Percentiles rank a stretch among this genome's conserved stretches.
phyloP scores from a whole-genome alignment of 2,329 filamentous ascomycete species.

The Cladosporium halotolerans region DNA sequence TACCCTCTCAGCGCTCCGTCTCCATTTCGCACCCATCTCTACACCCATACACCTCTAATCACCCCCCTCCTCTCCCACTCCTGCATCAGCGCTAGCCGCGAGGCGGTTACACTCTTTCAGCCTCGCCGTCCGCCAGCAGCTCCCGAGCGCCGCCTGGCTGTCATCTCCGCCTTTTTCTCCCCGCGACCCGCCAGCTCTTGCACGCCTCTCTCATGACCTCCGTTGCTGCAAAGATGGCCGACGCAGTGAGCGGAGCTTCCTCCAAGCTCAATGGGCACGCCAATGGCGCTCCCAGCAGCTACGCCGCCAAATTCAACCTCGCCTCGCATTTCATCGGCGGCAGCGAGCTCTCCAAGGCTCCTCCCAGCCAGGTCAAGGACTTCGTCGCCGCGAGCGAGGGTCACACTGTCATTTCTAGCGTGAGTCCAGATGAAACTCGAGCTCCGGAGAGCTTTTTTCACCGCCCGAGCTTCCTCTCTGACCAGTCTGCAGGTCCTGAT shows the following conservation, averaged over 20 bases:
- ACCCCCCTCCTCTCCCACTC: background rate
- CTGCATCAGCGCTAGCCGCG: background rate
- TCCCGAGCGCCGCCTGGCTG: too few relatives aligned
- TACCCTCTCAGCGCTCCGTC: background rate
- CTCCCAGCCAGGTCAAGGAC: constrained; percentile 86
- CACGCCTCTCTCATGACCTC: constrained; percentile 14
- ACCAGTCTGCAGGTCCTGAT: constrained; percentile 69
- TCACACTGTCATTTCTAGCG: constrained; percentile 97
- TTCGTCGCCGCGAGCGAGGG: constrained; percentile 86
- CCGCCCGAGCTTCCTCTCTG: constrained; percentile 8
- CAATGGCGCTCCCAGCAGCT: constrained; percentile 56
- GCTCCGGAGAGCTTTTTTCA: constrained; percentile 2
- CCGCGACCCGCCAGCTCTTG: background rate
- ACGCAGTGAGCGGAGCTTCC: constrained; percentile 35
- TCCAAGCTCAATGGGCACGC: constrained; percentile 20
- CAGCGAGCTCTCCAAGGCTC: constrained; percentile 75
- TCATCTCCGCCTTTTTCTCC: background rate
- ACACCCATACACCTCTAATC: background rate
- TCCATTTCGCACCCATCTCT: background rate
- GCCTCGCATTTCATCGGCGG: constrained; percentile 95
- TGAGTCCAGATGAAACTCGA: constrained; percentile 45
- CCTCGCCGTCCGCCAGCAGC: background rate
- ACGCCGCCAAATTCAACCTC: constrained; percentile 74
- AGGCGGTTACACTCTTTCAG: background rate
- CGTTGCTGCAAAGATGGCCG: constrained; percentile 33